phyloP scores from a whole-genome alignment of 2,329 filamentous ascomycete genomes.

The Pseudogymnoascus sp. region DNA sequence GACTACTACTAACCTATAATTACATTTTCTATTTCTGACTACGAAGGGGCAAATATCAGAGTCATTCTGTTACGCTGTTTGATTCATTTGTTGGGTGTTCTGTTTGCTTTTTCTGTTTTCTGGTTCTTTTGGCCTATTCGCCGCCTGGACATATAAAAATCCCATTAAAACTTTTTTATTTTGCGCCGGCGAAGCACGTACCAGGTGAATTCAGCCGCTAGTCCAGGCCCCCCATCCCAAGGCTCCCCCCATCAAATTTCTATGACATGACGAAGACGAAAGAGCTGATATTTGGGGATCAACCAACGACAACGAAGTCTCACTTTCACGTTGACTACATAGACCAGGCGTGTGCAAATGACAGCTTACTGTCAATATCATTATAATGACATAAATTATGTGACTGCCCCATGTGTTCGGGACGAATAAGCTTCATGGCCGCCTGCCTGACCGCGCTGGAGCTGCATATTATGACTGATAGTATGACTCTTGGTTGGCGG shows the following conservation, averaged over 20 bases:
- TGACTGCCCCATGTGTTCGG: background rate
- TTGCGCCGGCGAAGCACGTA: background rate
- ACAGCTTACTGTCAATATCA: background rate
- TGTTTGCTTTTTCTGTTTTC: background rate
- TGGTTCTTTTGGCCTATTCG: background rate
- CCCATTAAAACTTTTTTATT: slow-evolving; percentile 7
- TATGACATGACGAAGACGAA: background rate
- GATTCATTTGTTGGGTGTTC: background rate
- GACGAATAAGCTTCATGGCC: background rate
- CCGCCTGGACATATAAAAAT: background rate
- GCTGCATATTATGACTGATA: background rate
- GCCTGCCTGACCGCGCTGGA: background rate
- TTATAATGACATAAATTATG: background rate
- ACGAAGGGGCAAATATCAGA: background rate
- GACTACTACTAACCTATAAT: background rate
- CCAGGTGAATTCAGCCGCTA: background rate
- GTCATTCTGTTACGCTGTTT: background rate
- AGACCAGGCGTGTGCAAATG: background rate
- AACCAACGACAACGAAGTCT: background rate
- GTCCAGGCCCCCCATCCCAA: background rate
- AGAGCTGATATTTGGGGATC: background rate
- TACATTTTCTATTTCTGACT: background rate
- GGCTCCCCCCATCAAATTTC: background rate
- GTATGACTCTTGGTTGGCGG: background rate
- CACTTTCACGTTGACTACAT: background rate